Conservation (phyloP, 768 basidiomycete species). For the Trametopsis cervina region DNA sequence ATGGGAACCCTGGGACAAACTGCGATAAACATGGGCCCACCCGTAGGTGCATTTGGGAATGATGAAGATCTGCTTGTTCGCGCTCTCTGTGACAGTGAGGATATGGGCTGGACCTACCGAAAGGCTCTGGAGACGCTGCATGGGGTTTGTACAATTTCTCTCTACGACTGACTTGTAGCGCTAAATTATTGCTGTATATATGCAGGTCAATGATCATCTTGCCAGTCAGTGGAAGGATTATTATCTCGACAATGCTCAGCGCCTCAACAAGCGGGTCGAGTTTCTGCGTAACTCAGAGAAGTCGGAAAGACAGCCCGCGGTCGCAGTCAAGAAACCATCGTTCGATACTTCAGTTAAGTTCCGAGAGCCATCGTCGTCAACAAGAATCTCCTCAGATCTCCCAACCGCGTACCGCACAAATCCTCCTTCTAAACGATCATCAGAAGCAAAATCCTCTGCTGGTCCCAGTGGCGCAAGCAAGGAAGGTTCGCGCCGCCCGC, state of each 20-base stretch:
- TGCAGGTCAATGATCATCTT: conserved; percentile 36
- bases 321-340: conserved; percentile 8
- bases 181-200: neutral
- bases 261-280: conserved; percentile 39
- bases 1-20: conserved; percentile 10
- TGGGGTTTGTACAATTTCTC: conserved; percentile 53
- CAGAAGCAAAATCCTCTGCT: neutral
- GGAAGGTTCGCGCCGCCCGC: conserved; percentile 35
- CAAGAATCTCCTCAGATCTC: neutral
- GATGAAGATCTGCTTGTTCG: conserved; percentile 58
- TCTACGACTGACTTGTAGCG: too few relatives aligned
- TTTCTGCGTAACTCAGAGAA: neutral
- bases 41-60: conserved; percentile 38
- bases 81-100: conserved; percentile 31
- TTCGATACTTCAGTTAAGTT: neutral
- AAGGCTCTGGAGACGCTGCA: conserved; percentile 62
- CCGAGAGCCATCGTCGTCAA: too few relatives aligned
- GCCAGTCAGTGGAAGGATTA: conserved; percentile 76
- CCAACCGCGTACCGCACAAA: neutral
- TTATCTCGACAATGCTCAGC: conserved; percentile 62
- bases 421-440: neutral
- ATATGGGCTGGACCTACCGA: conserved; percentile 46
- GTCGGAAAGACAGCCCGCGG: neutral
- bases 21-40: conserved; percentile 33
- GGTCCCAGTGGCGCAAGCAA: neutral